Evolutionary conservation across 176 grass and related monocot species (phyloP).

Genomic region (Pharus latifolius): DNA sequence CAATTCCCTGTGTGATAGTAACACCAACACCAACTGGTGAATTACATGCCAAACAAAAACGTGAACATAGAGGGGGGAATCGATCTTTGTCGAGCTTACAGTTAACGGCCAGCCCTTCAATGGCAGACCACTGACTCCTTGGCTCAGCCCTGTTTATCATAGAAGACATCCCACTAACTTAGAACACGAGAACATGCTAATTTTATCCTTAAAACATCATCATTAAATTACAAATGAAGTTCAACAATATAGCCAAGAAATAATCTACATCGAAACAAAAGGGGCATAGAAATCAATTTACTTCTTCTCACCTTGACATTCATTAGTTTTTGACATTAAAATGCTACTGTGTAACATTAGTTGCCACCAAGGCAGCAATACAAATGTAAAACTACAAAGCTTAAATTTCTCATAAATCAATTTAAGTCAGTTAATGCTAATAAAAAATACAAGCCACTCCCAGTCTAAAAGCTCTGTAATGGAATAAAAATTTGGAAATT

Average conservation of each 20-base stretch:
- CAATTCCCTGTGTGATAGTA: conserved; percentile 57
- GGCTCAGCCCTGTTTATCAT: conserved; percentile 62
- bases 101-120: conserved; percentile 99
- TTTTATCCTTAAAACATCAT: conserved; percentile 4
- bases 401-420: not conserved
- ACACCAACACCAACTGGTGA: not conserved
- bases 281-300: not conserved
- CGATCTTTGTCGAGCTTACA: conserved; percentile 32
- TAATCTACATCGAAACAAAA: not conserved
- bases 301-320: not conserved
- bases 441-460: not conserved
- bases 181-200: not conserved
- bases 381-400: not conserved
- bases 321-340: not conserved
- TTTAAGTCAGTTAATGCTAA: not conserved
- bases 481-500: not conserved
- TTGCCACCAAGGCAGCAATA: not conserved
- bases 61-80: conserved; percentile 2
- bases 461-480: not conserved
- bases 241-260: conserved; percentile 2
- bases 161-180: conserved; percentile 15
- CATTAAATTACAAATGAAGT: conserved; percentile 14
- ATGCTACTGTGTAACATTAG: not conserved
- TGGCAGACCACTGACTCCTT: conserved; percentile 88
- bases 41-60: conserved; percentile 12